phyloP scores from a whole-genome alignment of 768 basidiomycete species.

The Trametes coccinea region DNA sequence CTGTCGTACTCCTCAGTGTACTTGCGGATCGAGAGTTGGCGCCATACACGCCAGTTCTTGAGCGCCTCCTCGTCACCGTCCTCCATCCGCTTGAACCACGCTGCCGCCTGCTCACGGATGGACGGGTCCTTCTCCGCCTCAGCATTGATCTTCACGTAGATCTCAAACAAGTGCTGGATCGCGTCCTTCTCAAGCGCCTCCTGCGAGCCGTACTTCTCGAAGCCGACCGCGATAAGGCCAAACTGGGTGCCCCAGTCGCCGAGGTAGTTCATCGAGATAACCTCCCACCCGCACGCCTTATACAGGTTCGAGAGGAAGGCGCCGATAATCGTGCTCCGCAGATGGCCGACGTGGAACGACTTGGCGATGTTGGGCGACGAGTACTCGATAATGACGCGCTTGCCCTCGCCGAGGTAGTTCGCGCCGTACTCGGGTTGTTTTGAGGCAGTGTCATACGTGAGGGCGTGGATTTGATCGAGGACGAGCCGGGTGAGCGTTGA shows the following conservation, averaged over 20 bases:
- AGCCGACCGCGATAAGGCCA: conserved; percentile 88
- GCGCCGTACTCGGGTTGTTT: conserved; percentile 77
- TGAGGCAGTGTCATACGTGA: conserved; percentile 62
- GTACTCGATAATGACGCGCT: conserved; percentile 87
- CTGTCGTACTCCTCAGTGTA: conserved; percentile 87
- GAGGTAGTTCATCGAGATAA: conserved; percentile 89
- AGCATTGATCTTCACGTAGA: conserved; percentile 93
- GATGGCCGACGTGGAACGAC: conserved; percentile 95
- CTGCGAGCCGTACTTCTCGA: conserved; percentile 87
- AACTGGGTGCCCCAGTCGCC: conserved; percentile 99
- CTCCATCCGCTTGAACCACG: conserved; percentile 95
- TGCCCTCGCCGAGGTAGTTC: conserved; percentile 74
- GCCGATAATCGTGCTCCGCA: conserved; percentile 99
- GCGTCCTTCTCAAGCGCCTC: conserved; percentile 83
- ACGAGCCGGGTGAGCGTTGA: conserved; percentile 62
- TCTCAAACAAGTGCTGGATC: conserved; percentile 91
- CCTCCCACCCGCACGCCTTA: conserved; percentile 90
- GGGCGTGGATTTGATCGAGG: conserved; percentile 71
- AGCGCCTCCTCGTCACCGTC: conserved; percentile 86
- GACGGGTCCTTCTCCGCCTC: conserved; percentile 73
- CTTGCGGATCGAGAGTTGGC: conserved; percentile 85
- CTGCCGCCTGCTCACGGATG: conserved; percentile 75
- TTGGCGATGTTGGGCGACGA: conserved; percentile 98
- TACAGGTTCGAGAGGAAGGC: conserved; percentile 90
- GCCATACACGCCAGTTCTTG: conserved; percentile 90